Percentiles rank a stretch among this genome's conserved stretches.
These are phyloP conservation scores for Westerdykella aurantiaca DNA, from an alignment of 2,329 filamentous ascomycete genomes.

Conservation along the genomic window DNA sequence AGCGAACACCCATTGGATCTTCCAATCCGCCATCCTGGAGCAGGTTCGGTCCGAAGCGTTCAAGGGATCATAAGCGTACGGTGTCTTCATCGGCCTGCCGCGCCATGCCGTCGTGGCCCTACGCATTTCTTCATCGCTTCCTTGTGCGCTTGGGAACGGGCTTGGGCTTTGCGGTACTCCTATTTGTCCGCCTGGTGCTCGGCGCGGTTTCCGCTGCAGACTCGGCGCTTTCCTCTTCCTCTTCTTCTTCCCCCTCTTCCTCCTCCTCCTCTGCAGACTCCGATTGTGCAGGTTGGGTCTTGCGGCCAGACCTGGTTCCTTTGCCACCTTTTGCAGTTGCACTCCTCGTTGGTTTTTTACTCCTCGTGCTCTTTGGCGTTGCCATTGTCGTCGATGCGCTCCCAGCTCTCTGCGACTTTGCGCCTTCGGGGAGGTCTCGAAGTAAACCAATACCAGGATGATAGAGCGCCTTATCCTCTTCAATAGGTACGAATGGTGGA, in stretches of 20 bases:
- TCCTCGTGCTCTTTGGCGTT: conserved; percentile 25
- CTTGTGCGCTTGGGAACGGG: conserved; percentile 26
- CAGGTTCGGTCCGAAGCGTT: too few species aligned
- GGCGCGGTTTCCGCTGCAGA: conserved; percentile 30
- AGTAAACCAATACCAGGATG: conserved; percentile 30
- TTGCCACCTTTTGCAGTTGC: neutral
- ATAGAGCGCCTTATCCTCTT: conserved; percentile 30
- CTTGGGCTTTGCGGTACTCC: conserved; percentile 14
- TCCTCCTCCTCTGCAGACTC: conserved; percentile 27
- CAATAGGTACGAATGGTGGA: conserved; percentile 23
- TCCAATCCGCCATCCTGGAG: too few species aligned
- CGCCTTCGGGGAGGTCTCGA: conserved; percentile 24
- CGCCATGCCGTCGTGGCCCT: too few species aligned
- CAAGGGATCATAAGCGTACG: too few species aligned
- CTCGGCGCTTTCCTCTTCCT: conserved; percentile 23
- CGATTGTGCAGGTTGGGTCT: conserved; percentile 28
- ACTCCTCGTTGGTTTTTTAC: conserved; percentile 20
- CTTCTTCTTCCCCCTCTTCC: conserved; percentile 37
- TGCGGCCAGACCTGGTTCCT: conserved; percentile 20
- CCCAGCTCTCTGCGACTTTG: conserved; percentile 24
- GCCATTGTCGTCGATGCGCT: conserved; percentile 26
- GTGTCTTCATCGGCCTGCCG: too few species aligned
- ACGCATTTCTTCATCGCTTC: conserved; percentile 14
- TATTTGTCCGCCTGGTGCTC: conserved; percentile 28
- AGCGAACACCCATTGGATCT: too few species aligned